A percentile compares a stretch with the other conserved stretches of the same genome.
Evolutionary conservation across 176 grass and related monocot species (phyloP).

Genomic region (Cymbopogon citratus): DNA sequence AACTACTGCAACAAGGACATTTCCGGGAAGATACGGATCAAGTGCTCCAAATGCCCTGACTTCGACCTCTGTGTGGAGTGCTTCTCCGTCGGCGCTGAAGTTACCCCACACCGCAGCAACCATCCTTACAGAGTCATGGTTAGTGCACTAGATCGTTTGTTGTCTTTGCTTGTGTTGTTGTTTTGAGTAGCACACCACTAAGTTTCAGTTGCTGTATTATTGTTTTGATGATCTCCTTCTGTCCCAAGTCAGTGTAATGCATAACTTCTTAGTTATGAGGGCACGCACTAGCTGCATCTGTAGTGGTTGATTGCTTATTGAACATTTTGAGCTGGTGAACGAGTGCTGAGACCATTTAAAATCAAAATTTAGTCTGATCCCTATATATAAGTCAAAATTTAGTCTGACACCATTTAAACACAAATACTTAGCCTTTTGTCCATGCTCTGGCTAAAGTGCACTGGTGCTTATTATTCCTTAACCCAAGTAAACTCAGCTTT

Average conservation of each 20-base stretch:
- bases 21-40: constrained; percentile 96
- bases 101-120: constrained; percentile 85
- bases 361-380: not conserved
- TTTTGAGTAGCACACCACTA: not conserved
- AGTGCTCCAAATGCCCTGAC: constrained; percentile 94
- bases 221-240: not conserved
- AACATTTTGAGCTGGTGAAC: constrained; percentile 8
- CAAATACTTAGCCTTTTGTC: not conserved
- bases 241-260: not conserved
- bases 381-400: not conserved
- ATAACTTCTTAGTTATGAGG: not conserved
- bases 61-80: constrained; percentile 98
- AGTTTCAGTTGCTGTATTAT: not conserved
- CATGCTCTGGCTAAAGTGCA: not conserved
- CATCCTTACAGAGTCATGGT: constrained; percentile 97
- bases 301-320: not conserved
- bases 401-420: not conserved
- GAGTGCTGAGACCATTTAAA: not conserved
- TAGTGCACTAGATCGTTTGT: constrained; percentile 5
- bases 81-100: constrained; percentile 91
- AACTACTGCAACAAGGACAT: constrained; percentile 99
- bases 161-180: not conserved
- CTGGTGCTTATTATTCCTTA: not conserved
- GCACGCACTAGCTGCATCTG: not conserved
- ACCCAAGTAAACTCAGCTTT: not conserved